These are phyloP conservation scores for Oleoguttula mirabilis DNA, from an alignment of 495 filamentous ascomycete species.

Conservation along the genomic window DNA sequence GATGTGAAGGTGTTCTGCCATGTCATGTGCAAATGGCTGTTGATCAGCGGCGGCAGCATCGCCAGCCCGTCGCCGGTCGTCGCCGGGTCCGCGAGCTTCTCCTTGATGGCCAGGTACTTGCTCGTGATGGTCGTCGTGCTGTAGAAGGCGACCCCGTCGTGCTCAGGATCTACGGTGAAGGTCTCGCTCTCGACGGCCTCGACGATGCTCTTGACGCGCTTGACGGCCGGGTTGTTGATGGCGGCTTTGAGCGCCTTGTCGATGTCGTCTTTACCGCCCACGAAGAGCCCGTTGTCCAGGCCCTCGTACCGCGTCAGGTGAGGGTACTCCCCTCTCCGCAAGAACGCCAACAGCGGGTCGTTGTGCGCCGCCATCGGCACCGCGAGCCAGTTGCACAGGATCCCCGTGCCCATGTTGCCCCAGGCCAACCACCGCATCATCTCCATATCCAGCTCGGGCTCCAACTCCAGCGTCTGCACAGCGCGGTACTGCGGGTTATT, in stretches of 20 bases:
- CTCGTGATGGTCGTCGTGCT: slow-evolving; percentile 44
- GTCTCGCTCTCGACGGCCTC: slow-evolving; percentile 44
- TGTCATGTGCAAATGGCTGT: slow-evolving; percentile 71
- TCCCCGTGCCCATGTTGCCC: slow-evolving; percentile 80
- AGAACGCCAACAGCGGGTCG: slow-evolving; percentile 54
- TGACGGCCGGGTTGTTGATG: slow-evolving; percentile 41
- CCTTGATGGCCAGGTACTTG: slow-evolving; percentile 53
- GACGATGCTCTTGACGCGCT: slow-evolving; percentile 45
- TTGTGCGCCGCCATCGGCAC: slow-evolving; percentile 78
- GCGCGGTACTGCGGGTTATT: slow-evolving; percentile 67
- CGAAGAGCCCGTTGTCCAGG: slow-evolving; percentile 59
- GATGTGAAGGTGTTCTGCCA: slow-evolving; percentile 67
- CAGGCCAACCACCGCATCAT: slow-evolving; percentile 82
- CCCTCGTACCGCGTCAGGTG: slow-evolving; percentile 63
- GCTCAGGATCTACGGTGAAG: slow-evolving; percentile 51
- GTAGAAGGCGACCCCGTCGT: slow-evolving; percentile 68
- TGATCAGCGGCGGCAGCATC: slow-evolving; percentile 58
- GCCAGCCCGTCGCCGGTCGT: slow-evolving; percentile 41
- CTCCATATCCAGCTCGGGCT: slow-evolving; percentile 51
- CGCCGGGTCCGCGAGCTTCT: slow-evolving; percentile 36
- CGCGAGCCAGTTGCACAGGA: slow-evolving; percentile 65
- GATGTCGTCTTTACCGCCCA: slow-evolving; percentile 54
- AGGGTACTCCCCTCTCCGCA: slow-evolving; percentile 63
- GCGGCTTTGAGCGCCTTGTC: slow-evolving; percentile 55
- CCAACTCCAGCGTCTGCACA: slow-evolving; percentile 46